Conservation (phyloP, 108 stramenopile genomes). For the Skeletonema menzelii region DNA sequence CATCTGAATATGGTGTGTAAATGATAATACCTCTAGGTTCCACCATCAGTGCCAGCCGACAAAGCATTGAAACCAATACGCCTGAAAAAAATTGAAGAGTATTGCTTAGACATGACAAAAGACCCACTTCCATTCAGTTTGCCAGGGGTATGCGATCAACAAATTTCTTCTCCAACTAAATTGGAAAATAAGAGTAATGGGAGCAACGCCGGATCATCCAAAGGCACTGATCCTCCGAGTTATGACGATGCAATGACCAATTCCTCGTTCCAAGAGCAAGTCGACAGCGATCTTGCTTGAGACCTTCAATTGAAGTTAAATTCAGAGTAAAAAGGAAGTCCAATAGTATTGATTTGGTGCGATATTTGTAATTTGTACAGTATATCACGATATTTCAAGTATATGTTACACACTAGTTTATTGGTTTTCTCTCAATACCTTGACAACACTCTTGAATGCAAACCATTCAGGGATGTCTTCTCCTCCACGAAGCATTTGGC, state of each 20-base stretch:
- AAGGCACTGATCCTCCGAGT: constrained; percentile 27
- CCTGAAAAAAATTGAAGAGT: constrained; percentile 69
- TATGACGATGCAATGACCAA: constrained; percentile 29
- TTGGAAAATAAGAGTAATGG: not conserved
- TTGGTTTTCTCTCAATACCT: constrained; percentile 88
- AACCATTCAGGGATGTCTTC: constrained; percentile 99
- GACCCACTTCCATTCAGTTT: constrained; percentile 70
- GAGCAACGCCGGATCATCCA: not conserved
- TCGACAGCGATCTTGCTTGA: constrained; percentile 79
- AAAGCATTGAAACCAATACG: constrained; percentile 65
- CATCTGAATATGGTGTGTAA: not conserved
- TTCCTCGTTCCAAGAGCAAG: constrained; percentile 40
- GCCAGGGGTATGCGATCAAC: not conserved
- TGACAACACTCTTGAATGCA: constrained; percentile 97
- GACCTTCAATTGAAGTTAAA: constrained; percentile 79
- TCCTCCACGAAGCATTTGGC: constrained; percentile 97
- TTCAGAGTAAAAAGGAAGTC: constrained; percentile 1
- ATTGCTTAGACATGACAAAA: constrained; percentile 50
- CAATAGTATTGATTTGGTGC: not conserved
- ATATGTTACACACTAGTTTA: constrained; percentile 27
- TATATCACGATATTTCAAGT: not conserved
- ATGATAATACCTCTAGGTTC: constrained; percentile 21
- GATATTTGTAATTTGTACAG: constrained; percentile 2
- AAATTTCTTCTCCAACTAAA: not conserved
- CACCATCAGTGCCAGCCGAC: constrained; percentile 67